Evolutionary conservation across 2,329 filamentous ascomycete genomes (phyloP).

Genomic region (Diaporthe australafricana): DNA sequence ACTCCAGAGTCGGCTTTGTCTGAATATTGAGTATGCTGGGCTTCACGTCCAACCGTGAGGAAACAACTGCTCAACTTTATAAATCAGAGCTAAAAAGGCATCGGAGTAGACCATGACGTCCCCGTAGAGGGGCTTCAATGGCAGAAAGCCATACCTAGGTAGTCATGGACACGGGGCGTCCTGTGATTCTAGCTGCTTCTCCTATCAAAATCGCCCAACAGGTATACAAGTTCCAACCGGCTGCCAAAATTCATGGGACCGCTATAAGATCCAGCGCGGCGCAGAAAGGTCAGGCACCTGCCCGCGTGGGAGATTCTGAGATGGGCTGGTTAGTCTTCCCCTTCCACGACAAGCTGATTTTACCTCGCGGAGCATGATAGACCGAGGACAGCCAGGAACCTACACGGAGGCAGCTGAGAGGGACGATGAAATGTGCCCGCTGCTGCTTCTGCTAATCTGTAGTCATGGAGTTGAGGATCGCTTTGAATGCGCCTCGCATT

Average conservation of each 20-base stretch:
- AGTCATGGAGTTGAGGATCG: too few species aligned
- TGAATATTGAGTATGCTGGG: background rate
- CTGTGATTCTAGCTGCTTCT: too few species aligned
- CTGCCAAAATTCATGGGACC: background rate
- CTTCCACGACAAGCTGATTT: background rate
- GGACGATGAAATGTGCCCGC: background rate
- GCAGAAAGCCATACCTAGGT: too few species aligned
- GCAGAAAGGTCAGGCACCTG: background rate
- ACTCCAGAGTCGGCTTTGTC: too few species aligned
- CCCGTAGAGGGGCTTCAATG: background rate
- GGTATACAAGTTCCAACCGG: too few species aligned
- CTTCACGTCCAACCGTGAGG: background rate
- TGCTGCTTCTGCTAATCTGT: background rate
- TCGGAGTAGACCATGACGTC: background rate
- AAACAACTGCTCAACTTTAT: background rate
- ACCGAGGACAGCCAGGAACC: background rate
- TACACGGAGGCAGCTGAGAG: background rate
- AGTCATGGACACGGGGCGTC: too few species aligned
- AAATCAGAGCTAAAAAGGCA: background rate
- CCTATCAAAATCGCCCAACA: too few species aligned
- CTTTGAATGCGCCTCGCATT: background rate
- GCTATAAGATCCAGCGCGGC: background rate
- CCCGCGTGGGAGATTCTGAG: background rate
- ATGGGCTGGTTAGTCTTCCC: background rate
- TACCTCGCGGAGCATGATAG: background rate